Evolutionary conservation across 805 yeast genomes (phyloP), one percentile per base, ranked within the genome.

Genomic region (Isabelozyma gotoi): DNA sequence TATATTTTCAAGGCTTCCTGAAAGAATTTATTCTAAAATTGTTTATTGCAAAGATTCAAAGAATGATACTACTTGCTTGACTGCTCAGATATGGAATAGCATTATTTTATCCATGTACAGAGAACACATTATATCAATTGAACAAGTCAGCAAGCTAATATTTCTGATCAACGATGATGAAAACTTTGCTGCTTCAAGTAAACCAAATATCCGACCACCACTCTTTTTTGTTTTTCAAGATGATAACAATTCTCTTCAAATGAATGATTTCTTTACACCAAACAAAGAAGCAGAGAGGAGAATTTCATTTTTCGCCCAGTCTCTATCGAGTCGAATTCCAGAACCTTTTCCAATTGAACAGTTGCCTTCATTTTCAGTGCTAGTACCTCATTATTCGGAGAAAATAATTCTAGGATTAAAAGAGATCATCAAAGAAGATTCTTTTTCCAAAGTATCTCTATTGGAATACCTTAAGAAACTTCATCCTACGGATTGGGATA

Each of bases 401-500:
- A 75, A 73, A 48, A 73, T 78, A 16, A 51, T 78, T 1, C 48
- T 77, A 6, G 61, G 67, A 15, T 53, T 76, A 41, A 68, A 59
- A 45, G 81, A 78, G 41, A 67, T 77, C 1, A 73, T 78, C 29
- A 72, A 63, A 42, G 81, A 76, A 39, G 72, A 67, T 39, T 57
- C 63, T 12, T 59, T 64, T 17, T 75, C 81, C 1, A 76, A 72
- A 47, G 57, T 77, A 2, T 70, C 96, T 0, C 63, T 87, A n/a
- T 67, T 89, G 29, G 96, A 89, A 52, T 89, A 89, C 56, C 70
- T 89, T 52, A 87, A 88, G 53, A 77, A 78, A 41, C 69, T 88
- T 42, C 81, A 84, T 56, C 83, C 85, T 0, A 66, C 71, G 8
- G 96, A 90, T 51, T 89, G 97, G 97, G 79, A 78, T 5, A 77